Conservation (phyloP, 2,329 filamentous ascomycete species). For the Sphaerostilbella broomeana region DNA sequence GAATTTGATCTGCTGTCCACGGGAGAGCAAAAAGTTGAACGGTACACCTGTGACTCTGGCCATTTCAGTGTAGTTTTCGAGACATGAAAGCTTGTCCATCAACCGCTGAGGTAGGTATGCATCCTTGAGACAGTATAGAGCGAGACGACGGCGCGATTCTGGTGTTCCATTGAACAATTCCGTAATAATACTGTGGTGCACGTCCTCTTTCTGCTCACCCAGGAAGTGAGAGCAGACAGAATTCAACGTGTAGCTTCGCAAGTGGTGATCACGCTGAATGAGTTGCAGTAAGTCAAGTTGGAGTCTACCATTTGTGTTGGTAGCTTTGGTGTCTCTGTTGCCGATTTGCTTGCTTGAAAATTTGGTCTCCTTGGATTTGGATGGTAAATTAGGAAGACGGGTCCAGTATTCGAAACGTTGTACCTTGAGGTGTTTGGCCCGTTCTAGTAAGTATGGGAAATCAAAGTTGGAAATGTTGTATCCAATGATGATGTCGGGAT, state of each 20-base stretch:
- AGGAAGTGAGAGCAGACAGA: constrained; percentile 93
- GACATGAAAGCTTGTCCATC: constrained; percentile 95
- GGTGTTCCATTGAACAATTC: constrained; percentile 95
- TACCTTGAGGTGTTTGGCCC: constrained; percentile 78
- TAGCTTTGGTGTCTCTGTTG: constrained; percentile 86
- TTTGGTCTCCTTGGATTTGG: constrained; percentile 69
- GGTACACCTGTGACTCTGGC: constrained; percentile 97
- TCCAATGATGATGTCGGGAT: constrained; percentile 95
- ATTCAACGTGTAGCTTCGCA: constrained; percentile 95
- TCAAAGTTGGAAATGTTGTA: constrained; percentile 99
- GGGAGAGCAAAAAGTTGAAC: constrained; percentile 86
- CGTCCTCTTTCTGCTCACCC: constrained; percentile 96
- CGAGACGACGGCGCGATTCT: constrained; percentile 82
- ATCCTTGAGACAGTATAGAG: constrained; percentile 95
- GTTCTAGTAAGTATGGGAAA: constrained; percentile 89
- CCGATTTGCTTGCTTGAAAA: constrained; percentile 99
- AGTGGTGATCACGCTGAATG: constrained; percentile 87
- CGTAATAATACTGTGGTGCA: constrained; percentile 98
- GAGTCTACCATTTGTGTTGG: constrained; percentile 88
- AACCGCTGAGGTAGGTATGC: constrained; percentile 89
- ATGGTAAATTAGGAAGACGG: constrained; percentile 63
- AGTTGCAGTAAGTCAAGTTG: constrained; percentile 93
- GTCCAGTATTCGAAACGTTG: constrained; percentile 80
- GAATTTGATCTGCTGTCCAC: constrained; percentile 96
- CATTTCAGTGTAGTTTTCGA: constrained; percentile 99